Evolutionary conservation across 192 early-diverging fungal species (phyloP).

Genomic region (Backusella mclennaniae): DNA sequence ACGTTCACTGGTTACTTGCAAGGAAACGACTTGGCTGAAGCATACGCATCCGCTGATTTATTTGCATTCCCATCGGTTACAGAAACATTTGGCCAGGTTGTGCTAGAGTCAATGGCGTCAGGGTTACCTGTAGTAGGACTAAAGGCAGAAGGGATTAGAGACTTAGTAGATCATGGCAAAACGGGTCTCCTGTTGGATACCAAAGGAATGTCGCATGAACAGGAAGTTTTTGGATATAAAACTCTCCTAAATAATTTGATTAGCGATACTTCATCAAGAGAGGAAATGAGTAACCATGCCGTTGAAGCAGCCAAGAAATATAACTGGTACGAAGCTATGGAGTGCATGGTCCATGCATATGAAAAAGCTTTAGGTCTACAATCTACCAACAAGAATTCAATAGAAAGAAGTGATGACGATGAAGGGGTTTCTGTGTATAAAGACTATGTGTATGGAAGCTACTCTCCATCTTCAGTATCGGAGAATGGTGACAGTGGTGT

Average conservation of each 20-base stretch:
- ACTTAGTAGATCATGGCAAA: conserved; percentile 21
- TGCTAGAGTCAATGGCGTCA: conserved; percentile 32
- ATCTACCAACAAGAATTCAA: background rate
- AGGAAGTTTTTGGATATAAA: conserved; percentile 11
- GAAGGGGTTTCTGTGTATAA: conserved; percentile 1
- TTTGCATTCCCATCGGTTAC: conserved; percentile 35
- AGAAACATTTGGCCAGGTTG: conserved; percentile 39
- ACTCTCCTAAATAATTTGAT: conserved; percentile 4
- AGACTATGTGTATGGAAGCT: background rate
- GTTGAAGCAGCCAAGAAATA: conserved; percentile 7
- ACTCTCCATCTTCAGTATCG: background rate
- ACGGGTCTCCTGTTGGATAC: conserved; percentile 23
- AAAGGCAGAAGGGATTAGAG: conserved; percentile 29
- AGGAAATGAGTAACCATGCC: conserved; percentile 15
- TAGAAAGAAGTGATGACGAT: background rate
- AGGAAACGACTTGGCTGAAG: conserved; percentile 21
- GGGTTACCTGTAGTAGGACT: conserved; percentile 33
- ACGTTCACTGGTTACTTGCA: conserved; percentile 33
- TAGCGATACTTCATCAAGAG: background rate
- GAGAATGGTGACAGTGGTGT: conserved; percentile 32
- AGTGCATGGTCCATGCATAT: conserved; percentile 19
- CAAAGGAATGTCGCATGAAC: background rate
- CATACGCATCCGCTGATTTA: conserved; percentile 37
- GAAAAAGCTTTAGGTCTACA: conserved; percentile 6
- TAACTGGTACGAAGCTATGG: conserved; percentile 27